Evolutionary conservation across 1,284 basidiomycete genomes (phyloP), one percentile per base, ranked within the genome.

Genomic region (Mycena sp.): DNA sequence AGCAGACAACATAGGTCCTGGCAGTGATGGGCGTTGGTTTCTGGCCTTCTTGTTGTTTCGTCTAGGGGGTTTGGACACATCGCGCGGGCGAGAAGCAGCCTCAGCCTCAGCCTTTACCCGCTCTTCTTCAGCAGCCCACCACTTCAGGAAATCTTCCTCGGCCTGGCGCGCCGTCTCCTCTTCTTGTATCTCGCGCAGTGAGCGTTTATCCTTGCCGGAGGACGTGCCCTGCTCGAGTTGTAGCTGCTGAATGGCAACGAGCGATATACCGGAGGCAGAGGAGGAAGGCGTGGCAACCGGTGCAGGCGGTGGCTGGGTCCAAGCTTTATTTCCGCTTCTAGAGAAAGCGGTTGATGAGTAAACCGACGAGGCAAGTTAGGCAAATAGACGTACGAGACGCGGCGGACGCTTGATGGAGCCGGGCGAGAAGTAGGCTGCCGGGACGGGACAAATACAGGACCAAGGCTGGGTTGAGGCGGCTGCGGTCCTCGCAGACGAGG

Each of bases 101-200:
- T 81, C 77, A 38, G 83, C 82, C 78, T 90, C 87, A 52, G 83
- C 75, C 65, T 82, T 84, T 13, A 93, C 80, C 14, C 93, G 85
- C 72, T 89, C 90, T 81, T 96, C 93, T 79, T 96, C 95, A 7
- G 87, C 90, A 1, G 88, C 84, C 95, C 95, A 96, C 95, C 95
- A 96, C 73, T 85, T 86, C 80, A 96, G 80, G 78, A 96, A 97
- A 69, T 94, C 93, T 2, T 84, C 89, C 80, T 96, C 95, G 46
- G 85, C 86, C 72, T 86, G 88, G 48, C 85, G 84, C 3, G 84
- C 89, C 46, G 85, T 83, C 80, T 96, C 96, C 79, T 97, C 95
- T 71, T 91, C 89, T 80, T 96, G 95, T 57, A 97, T 97, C 75
- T 96, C 91, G n/a, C 85, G 82, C 71, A 96, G 82, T 52, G 91